A percentile compares a stretch with the other conserved stretches of the same genome.
phyloP scores from a whole-genome alignment of 352 stramenopile species.

The Globisporangium abappressorium region DNA sequence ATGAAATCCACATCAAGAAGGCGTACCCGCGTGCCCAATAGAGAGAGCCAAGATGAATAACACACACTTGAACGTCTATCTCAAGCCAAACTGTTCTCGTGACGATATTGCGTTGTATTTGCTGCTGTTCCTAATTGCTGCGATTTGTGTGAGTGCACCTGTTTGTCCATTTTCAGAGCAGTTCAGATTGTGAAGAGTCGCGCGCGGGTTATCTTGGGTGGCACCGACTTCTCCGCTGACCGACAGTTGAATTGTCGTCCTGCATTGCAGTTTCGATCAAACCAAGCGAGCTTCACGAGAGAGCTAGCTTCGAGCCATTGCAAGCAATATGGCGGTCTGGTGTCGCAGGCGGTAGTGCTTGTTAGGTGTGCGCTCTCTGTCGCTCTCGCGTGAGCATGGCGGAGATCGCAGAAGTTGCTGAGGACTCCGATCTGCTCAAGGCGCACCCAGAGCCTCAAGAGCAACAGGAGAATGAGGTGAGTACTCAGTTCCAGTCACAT shows the following conservation, averaged over 20 bases:
- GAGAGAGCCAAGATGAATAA: background rate
- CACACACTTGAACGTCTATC: constrained; percentile 1
- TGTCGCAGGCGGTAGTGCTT: background rate
- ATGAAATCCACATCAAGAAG: constrained; percentile 73
- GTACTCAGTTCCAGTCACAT: background rate
- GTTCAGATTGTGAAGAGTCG: constrained; percentile 3
- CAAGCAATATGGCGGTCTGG: background rate
- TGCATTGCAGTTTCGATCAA: background rate
- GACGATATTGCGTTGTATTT: background rate
- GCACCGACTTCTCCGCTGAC: background rate
- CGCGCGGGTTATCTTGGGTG: background rate
- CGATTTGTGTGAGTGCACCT: background rate
- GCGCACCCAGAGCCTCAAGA: background rate
- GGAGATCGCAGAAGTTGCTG: background rate
- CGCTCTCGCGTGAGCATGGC: background rate
- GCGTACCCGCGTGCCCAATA: constrained; percentile 67
- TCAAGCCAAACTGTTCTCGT: background rate
- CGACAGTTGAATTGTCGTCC: background rate
- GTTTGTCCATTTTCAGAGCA: background rate
- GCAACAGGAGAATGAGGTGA: constrained; percentile 2
- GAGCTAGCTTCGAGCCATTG: background rate
- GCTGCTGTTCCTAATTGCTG: background rate
- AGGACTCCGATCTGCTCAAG: background rate
- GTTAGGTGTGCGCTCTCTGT: background rate
- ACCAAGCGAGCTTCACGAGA: background rate